Evolutionary conservation across 345 rosid genomes (phyloP), one percentile per base, ranked within the genome.

Genomic region (Brassica juncea): DNA sequence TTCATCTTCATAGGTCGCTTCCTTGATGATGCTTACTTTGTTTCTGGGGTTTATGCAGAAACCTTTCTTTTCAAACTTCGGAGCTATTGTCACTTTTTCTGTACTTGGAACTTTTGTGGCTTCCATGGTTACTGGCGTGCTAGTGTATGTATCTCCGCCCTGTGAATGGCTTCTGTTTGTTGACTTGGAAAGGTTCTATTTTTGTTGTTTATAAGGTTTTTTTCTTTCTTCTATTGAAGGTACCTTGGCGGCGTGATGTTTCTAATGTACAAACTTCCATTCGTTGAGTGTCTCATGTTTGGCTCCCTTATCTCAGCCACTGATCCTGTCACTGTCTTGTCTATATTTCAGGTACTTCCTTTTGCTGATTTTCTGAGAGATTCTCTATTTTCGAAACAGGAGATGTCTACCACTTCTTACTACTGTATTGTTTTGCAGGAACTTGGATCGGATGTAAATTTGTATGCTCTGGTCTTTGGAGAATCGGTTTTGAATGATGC

Each of bases 261-360:
- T 83, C 94, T 93, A 81, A 95, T 93, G 94, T 95, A 90, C 83
- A 84, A 67, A 73, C 96, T 95, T 76, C 99, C 99, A 11, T 88
- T 93, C 47, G 90, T 91, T 70, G 99, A 95, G 84, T 95, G 99
- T 74, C 87, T 95, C 66, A 95, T 93, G 98, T 95, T 95, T 82
- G 99, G 99, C 73, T 93, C 99, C 73, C 94, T 95, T 63, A 95
- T 95, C 85, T 95, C 99, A 9, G 99, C 99, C 69, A 95, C 99
- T 0, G 99, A 95, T 84, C 99, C 99, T 82, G 99, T 95, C 76
- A 95, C 99, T 4, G 99, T 95, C 66, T 82, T 95, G 73, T 95
- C 99, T 69, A 93, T 93, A 84, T 95, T 95, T 80, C 99, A 95
- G 99, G 99, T 95, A 61, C 6, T 67, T 73, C 0, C 16, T 39